Evolutionary conservation across 176 grass and related monocot species (phyloP).

Genomic region (Oryza officinalis): DNA sequence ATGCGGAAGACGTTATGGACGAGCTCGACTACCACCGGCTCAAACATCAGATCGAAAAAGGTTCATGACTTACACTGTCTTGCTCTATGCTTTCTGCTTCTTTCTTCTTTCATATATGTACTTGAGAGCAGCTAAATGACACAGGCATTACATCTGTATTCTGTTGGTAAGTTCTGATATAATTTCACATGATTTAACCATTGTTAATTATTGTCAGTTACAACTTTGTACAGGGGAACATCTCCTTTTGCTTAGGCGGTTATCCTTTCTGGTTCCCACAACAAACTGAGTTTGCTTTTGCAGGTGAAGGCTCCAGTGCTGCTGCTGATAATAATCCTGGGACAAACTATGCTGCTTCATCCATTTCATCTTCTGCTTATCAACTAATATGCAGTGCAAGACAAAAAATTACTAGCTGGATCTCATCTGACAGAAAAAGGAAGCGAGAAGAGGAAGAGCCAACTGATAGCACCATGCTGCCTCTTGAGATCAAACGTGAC

Average conservation of each 20-base stretch:
- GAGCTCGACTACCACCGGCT: conserved; percentile 33
- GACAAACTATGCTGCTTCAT: background rate
- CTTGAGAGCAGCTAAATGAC: background rate
- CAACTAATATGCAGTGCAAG: background rate
- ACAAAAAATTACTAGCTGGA: background rate
- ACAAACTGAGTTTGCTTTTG: background rate
- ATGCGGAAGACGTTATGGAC: conserved; percentile 24
- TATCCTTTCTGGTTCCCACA: background rate
- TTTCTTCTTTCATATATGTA: background rate
- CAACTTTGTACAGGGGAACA: background rate
- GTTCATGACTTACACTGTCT: background rate
- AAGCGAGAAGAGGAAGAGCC: background rate
- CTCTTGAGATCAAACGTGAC: background rate
- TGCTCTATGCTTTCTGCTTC: background rate
- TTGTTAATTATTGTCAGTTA: background rate
- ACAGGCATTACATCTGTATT: background rate
- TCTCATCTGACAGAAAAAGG: background rate
- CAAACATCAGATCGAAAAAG: background rate
- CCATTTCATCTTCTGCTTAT: background rate
- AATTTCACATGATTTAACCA: background rate
- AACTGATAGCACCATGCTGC: background rate
- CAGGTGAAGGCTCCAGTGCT: background rate
- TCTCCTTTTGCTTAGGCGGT: background rate
- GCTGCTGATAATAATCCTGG: background rate
- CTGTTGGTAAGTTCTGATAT: background rate